These are phyloP conservation scores for Mycena chlorophos DNA, from an alignment of 768 basidiomycete species.

Conservation along the genomic window DNA sequence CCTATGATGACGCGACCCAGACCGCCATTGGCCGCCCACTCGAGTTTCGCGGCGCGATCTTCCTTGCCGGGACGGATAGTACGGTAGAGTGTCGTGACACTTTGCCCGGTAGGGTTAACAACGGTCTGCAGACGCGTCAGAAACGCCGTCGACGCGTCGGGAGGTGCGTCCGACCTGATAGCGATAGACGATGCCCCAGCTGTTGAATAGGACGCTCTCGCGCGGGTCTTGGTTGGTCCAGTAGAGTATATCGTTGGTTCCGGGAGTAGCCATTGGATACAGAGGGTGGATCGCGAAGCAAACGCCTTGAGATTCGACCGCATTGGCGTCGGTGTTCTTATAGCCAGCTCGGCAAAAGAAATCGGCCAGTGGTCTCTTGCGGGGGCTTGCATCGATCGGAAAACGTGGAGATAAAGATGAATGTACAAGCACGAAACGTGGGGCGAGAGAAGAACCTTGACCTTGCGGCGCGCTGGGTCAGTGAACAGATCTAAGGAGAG, in stretches of 20 bases:
- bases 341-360: conserved; percentile 53
- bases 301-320: conserved; percentile 31
- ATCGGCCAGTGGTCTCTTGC: conserved; percentile 44
- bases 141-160: conserved; percentile 11
- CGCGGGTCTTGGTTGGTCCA: conserved; percentile 89
- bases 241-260: conserved; percentile 67
- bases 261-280: conserved; percentile 47
- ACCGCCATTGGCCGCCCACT: conserved; percentile 82
- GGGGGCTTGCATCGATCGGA: conserved; percentile 64
- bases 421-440: conserved; percentile 66
- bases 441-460: conserved; percentile 64
- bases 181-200: conserved; percentile 78
- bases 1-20: conserved; percentile 85
- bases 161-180: conserved; percentile 58
- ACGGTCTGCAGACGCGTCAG: conserved; percentile 54
- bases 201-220: conserved; percentile 79
- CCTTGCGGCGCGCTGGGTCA: conserved; percentile 54
- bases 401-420: conserved; percentile 80
- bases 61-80: conserved; percentile 83
- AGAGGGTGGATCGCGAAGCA: conserved; percentile 29
- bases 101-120: conserved; percentile 60
- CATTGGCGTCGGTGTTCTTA: conserved; percentile 49
- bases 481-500: conserved; percentile 71
- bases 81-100: conserved; percentile 76
- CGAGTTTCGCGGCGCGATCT: conserved; percentile 84